Evolutionary conservation across 2,329 filamentous ascomycete species (phyloP).

Genomic region (Penicillium sp.): DNA sequence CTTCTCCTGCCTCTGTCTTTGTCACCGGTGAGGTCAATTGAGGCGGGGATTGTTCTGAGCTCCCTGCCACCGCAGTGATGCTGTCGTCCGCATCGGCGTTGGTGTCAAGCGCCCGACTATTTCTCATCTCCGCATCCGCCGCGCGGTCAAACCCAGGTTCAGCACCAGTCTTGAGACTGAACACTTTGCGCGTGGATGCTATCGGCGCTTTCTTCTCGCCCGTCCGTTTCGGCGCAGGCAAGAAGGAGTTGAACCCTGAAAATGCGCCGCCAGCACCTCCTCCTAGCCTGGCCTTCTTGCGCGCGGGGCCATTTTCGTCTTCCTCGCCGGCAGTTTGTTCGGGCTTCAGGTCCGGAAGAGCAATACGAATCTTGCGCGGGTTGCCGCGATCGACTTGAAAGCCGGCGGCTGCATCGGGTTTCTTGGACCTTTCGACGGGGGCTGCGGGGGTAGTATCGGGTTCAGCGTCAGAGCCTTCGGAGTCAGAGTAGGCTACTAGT

Average conservation of each 20-base stretch:
- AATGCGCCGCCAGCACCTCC: conserved; percentile 67
- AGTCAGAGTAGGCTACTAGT: conserved; percentile 82
- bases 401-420: conserved; percentile 57
- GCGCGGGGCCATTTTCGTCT: conserved; percentile 59
- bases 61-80: conserved; percentile 30
- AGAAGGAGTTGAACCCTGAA: conserved; percentile 79
- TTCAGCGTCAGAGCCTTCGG: conserved; percentile 68
- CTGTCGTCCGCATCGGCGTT: conserved; percentile 39
- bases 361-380: conserved; percentile 81
- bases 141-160: conserved; percentile 78
- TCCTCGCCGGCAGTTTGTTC: conserved; percentile 36
- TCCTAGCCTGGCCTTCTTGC: conserved; percentile 69
- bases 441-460: conserved; percentile 32
- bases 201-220: conserved; percentile 34
- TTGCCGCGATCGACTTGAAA: conserved; percentile 81
- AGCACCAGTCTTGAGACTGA: conserved; percentile 80
- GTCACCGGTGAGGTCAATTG: conserved; percentile 6
- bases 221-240: conserved; percentile 76
- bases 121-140: conserved; percentile 43
- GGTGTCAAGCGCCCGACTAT: conserved; percentile 28
- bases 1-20: conserved; percentile 30
- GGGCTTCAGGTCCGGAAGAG: conserved; percentile 61
- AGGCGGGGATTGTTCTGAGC: conserved; percentile 13
- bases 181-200: conserved; percentile 54
- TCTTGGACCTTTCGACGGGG: conserved; percentile 11